Evolutionary conservation across 2,329 filamentous ascomycete species (phyloP).

Genomic region (Metarhizium album): DNA sequence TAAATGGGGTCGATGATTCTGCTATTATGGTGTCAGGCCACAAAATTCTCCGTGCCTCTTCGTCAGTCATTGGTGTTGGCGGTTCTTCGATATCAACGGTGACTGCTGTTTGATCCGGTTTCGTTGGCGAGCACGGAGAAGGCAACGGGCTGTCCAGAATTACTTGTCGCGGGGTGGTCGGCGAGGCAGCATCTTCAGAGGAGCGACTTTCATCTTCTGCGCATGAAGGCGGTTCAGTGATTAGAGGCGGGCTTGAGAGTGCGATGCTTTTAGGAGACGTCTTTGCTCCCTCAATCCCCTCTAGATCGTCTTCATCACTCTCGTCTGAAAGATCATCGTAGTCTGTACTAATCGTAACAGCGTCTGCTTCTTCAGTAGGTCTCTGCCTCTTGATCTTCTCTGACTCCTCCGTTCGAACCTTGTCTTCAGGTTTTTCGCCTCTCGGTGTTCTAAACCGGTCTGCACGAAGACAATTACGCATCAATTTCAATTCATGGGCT

Average conservation of each 20-base stretch:
- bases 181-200: constrained; percentile 1
- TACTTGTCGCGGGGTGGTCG: constrained; percentile 6
- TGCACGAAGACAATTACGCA: constrained; percentile 24
- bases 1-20: constrained; percentile 1
- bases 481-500: constrained; percentile 29
- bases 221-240: not conserved
- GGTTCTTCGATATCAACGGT: constrained; percentile 14
- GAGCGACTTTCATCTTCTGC: constrained; percentile 3
- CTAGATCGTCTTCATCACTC: constrained; percentile 15
- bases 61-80: constrained; percentile 27
- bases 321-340: constrained; percentile 16
- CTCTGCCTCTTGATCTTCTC: constrained; percentile 19
- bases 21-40: constrained; percentile 23
- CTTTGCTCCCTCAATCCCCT: not conserved
- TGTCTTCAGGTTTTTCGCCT: constrained; percentile 21
- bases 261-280: not conserved
- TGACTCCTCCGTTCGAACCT: constrained; percentile 21
- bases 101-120: not conserved
- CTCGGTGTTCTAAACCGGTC: constrained; percentile 10
- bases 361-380: constrained; percentile 16
- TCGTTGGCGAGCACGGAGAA: not conserved
- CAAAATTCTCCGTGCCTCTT: constrained; percentile 28
- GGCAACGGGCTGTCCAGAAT: constrained; percentile 3
- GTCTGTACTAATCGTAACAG: constrained; percentile 19
- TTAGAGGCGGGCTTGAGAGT: not conserved